A percentile compares a stretch with the other conserved stretches of the same genome.
phyloP scores from a whole-genome alignment of 2,329 filamentous ascomycete genomes.

The Claviceps pazoutovae region DNA sequence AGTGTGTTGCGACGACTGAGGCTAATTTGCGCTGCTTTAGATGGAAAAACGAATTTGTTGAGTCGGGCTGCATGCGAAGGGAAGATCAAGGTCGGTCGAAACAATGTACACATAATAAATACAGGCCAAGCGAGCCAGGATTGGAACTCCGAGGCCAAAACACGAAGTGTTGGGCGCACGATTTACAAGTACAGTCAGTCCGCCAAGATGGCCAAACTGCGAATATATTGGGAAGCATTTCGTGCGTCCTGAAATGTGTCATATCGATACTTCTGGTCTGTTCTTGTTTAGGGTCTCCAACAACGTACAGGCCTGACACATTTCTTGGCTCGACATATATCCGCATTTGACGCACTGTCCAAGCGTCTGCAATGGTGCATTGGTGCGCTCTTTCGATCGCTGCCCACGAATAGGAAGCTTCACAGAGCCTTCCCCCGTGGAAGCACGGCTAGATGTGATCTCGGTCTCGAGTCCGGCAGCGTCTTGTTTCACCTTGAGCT shows the following conservation, averaged over 20 bases:
- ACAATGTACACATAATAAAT: conserved; percentile 8
- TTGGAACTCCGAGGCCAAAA: background rate
- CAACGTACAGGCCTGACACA: conserved; percentile 87
- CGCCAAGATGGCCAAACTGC: background rate
- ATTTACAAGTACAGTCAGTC: background rate
- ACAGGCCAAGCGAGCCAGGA: background rate
- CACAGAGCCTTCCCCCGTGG: conserved; percentile 14
- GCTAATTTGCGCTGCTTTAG: conserved; percentile 18
- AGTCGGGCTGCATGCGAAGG: conserved; percentile 1
- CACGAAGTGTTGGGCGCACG: background rate
- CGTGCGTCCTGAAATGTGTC: conserved; percentile 7
- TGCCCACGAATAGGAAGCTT: conserved; percentile 20
- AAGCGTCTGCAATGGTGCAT: conserved; percentile 51
- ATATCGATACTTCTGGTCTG: conserved; percentile 43
- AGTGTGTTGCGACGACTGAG: background rate
- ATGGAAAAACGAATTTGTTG: conserved; percentile 40
- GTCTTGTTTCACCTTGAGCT: conserved; percentile 10
- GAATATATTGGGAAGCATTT: background rate
- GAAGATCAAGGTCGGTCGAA: background rate
- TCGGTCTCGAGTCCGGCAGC: conserved; percentile 18
- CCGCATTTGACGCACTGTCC: conserved; percentile 79
- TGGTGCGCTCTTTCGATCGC: conserved; percentile 14
- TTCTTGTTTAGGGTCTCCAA: conserved; percentile 85
- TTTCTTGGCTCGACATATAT: conserved; percentile 85
- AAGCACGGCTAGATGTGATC: conserved; percentile 14